Conservation (phyloP, 768 basidiomycete species). For the Lactifluus rugatus region DNA sequence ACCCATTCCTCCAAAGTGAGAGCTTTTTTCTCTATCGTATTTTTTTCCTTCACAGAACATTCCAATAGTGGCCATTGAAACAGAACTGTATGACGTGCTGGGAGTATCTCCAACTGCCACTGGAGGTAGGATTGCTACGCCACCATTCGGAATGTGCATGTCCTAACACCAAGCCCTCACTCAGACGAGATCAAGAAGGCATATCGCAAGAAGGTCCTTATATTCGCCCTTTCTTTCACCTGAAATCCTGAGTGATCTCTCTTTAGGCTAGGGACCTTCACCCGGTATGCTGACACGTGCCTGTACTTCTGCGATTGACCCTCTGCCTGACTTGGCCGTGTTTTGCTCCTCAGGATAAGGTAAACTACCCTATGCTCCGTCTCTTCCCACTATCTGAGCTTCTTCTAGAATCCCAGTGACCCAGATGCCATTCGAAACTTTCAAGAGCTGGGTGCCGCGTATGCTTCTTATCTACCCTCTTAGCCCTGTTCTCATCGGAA, state of each 20-base stretch:
- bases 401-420: constrained; percentile 74
- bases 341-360: constrained; percentile 51
- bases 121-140: constrained; percentile 43
- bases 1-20: constrained; percentile 3
- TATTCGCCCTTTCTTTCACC: constrained; percentile 18
- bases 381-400: not conserved
- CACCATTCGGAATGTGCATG: not conserved
- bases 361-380: constrained; percentile 21
- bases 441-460: constrained; percentile 87
- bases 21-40: not conserved
- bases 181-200: constrained; percentile 87
- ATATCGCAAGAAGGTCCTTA: constrained; percentile 77
- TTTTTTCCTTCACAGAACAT: not conserved
- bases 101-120: constrained; percentile 61
- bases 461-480: constrained; percentile 26
- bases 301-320: constrained; percentile 6
- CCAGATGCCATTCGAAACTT: constrained; percentile 76
- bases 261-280: constrained; percentile 77
- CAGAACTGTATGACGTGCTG: constrained; percentile 79
- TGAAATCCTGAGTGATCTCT: constrained; percentile 19
- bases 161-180: constrained; percentile 17
- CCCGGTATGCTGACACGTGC: constrained; percentile 45
- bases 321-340: constrained; percentile 9
- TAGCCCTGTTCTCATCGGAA: not conserved
- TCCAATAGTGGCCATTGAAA: constrained; percentile 57